Evolutionary conservation across 2,329 filamentous ascomycete genomes (phyloP), one percentile per base, ranked within the genome.

Genomic region (Metarhizium robertsii): DNA sequence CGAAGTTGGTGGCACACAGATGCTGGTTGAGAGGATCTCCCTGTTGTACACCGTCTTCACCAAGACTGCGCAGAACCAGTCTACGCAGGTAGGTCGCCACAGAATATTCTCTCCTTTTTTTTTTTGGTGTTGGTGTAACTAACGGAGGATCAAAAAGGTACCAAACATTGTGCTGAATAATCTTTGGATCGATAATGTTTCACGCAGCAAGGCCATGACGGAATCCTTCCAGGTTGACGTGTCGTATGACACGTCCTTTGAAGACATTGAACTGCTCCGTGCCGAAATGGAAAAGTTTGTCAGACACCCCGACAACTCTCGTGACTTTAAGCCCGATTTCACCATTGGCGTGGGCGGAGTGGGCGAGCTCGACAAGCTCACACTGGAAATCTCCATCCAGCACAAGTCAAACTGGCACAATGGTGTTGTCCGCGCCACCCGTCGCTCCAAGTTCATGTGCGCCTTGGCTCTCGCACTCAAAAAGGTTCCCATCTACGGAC

Each of bases 401-500:
- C 91, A 97, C 78, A 97, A 97, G 74, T 90, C 86, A 56, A 94
- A 92, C 73, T 92, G 89, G 88, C 84, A 90, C 62, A 91, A 96
- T 71, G 92, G 96, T 62, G 79, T 82, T 1, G 80, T 96, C 45
- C 87, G 92, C 45, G 86, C 86, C 18, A 81, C 87, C 6, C 85
- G 92, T 53, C 85, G 92, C 58, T 95, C 88, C 69, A 97, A 96
- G 72, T 97, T 99, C 74, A 95, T 97, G 85, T 96, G 92, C 67
- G 94, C 94, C 0, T 77, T 99, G 57, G 86, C 94, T 4, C 72
- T 91, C 8, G 91, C 92, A 3, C 75, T 96, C 57, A 88, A 90
- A 72, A 91, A 87, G 73, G 80, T 99, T 18, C 92, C 92, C 10
- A 92, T 99, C 66, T 81, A 90, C 63, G 84, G 77, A 20, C 92